Evolutionary conservation across 2,329 filamentous ascomycete genomes (phyloP).

Genomic region (Stagonosporopsis cucurbitacearum): DNA sequence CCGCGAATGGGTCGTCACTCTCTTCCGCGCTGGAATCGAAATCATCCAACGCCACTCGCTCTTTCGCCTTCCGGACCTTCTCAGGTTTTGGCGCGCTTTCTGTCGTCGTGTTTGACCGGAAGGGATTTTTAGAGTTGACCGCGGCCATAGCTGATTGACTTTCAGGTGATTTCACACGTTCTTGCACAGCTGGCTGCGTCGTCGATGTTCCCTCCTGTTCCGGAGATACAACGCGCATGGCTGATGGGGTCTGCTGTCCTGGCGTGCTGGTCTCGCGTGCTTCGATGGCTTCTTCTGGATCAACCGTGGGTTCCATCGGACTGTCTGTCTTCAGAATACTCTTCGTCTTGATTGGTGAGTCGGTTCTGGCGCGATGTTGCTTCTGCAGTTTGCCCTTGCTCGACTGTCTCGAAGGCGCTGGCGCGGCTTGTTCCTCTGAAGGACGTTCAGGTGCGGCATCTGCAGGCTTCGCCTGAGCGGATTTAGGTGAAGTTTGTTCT

Average conservation of each 20-base stretch:
- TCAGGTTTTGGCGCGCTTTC: slow-evolving; percentile 60
- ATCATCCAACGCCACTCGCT: slow-evolving; percentile 72
- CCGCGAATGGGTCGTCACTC: slow-evolving; percentile 54
- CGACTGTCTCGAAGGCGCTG: slow-evolving; percentile 37
- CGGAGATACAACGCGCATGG: slow-evolving; percentile 45
- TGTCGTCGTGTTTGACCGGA: slow-evolving; percentile 43
- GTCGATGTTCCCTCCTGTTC: slow-evolving; percentile 23
- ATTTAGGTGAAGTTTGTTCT: slow-evolving; percentile 41
- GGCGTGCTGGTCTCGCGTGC: slow-evolving; percentile 20
- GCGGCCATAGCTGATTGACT: slow-evolving; percentile 29
- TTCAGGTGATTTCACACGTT: slow-evolving; percentile 30
- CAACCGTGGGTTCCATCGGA: slow-evolving; percentile 34
- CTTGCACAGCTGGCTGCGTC: slow-evolving; percentile 23
- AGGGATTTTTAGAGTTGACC: slow-evolving; percentile 41
- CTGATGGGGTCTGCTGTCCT: slow-evolving; percentile 31
- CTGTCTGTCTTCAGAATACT: slow-evolving; percentile 42
- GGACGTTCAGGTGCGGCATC: slow-evolving; percentile 37
- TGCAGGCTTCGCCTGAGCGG: slow-evolving; percentile 41
- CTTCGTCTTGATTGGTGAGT: slow-evolving; percentile 43
- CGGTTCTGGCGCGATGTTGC: slow-evolving; percentile 37
- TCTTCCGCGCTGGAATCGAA: slow-evolving; percentile 65
- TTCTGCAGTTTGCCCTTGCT: slow-evolving; percentile 52
- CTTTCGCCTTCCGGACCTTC: slow-evolving; percentile 65
- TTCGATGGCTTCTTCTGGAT: slow-evolving; percentile 16
- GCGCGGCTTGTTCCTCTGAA: slow-evolving; percentile 37